These are phyloP conservation scores for Pleoardoris graminearum DNA, from an alignment of 2,329 filamentous ascomycete genomes.

Conservation along the genomic window DNA sequence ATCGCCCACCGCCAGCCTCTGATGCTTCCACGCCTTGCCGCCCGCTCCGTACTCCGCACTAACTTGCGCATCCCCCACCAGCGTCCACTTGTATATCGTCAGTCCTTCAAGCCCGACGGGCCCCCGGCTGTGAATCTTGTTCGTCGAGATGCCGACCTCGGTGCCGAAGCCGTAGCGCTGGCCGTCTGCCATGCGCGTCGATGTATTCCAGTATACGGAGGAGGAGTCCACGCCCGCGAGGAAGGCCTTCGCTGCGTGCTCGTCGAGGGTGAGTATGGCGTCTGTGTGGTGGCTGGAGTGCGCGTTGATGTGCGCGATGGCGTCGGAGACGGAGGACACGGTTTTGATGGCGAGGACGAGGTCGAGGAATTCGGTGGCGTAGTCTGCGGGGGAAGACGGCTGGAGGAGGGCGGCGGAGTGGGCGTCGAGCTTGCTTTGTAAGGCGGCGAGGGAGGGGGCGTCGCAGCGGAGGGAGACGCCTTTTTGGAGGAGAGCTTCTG, in stretches of 20 bases:
- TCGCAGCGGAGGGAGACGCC: conserved; percentile 88
- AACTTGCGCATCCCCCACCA: conserved; percentile 81
- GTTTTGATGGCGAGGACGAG: conserved; percentile 83
- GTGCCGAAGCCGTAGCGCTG: conserved; percentile 98
- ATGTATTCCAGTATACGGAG: conserved; percentile 96
- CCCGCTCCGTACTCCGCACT: conserved; percentile 70
- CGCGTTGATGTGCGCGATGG: conserved; percentile 85
- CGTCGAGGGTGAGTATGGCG: conserved; percentile 75
- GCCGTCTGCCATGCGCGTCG: conserved; percentile 90
- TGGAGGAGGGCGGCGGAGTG: conserved; percentile 57
- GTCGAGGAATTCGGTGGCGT: conserved; percentile 85
- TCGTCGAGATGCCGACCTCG: conserved; percentile 97
- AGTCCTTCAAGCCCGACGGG: conserved; percentile 92
- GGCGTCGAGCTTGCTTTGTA: conserved; percentile 54
- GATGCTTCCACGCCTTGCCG: conserved; percentile 61
- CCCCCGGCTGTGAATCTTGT: conserved; percentile 94
- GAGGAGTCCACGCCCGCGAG: conserved; percentile 84
- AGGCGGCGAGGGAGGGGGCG: conserved; percentile 63
- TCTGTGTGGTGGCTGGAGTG: conserved; percentile 96
- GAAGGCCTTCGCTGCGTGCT: conserved; percentile 74
- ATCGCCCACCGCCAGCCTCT: conserved; percentile 48
- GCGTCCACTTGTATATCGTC: conserved; percentile 96
- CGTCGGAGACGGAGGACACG: conserved; percentile 66
- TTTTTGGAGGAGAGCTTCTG: conserved; percentile 71
- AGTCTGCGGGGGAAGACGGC: conserved; percentile 72